Evolutionary conservation across 78 protist species (phyloP).

Genomic region (Speleostelium caveatum): DNA sequence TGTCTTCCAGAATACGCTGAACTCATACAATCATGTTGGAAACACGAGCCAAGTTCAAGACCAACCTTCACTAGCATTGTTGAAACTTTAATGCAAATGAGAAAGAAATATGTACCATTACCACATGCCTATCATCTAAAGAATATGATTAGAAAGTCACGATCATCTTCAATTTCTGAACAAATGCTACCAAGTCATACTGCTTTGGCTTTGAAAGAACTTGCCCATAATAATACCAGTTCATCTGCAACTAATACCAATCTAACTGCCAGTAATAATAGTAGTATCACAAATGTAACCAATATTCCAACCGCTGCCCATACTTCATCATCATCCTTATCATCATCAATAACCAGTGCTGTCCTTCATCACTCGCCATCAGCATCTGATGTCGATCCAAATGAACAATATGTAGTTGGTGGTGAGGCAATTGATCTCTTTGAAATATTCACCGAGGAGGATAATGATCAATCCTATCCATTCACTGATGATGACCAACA

Average conservation of each 20-base stretch:
- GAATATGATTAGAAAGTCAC: slow-evolving; percentile 39
- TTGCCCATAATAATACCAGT: neutral
- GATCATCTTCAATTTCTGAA: slow-evolving; percentile 61
- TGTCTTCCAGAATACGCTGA: slow-evolving; percentile 67
- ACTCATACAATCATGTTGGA: slow-evolving; percentile 74
- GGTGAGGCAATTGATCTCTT: slow-evolving; percentile 1
- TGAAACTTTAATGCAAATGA: slow-evolving; percentile 25
- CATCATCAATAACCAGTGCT: slow-evolving; percentile 13
- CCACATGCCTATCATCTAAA: slow-evolving; percentile 54
- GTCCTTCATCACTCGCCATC: slow-evolving; percentile 33
- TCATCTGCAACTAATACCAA: neutral
- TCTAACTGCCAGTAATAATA: neutral
- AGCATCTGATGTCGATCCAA: neutral
- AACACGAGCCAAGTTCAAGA: slow-evolving; percentile 62
- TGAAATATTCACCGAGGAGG: slow-evolving; percentile 65
- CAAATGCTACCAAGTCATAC: slow-evolving; percentile 25
- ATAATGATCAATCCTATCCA: slow-evolving; percentile 70
- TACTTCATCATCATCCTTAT: slow-evolving; percentile 37
- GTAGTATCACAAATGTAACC: neutral
- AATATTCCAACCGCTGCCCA: neutral
- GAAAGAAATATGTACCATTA: slow-evolving; percentile 55
- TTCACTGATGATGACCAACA: slow-evolving; percentile 71
- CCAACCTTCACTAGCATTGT: slow-evolving; percentile 75
- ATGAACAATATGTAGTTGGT: no score
- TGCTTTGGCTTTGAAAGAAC: no score